Evolutionary conservation across 305 asterid genomes (phyloP), one percentile per base, ranked within the genome.

Genomic region (Fraxinus floribunda): DNA sequence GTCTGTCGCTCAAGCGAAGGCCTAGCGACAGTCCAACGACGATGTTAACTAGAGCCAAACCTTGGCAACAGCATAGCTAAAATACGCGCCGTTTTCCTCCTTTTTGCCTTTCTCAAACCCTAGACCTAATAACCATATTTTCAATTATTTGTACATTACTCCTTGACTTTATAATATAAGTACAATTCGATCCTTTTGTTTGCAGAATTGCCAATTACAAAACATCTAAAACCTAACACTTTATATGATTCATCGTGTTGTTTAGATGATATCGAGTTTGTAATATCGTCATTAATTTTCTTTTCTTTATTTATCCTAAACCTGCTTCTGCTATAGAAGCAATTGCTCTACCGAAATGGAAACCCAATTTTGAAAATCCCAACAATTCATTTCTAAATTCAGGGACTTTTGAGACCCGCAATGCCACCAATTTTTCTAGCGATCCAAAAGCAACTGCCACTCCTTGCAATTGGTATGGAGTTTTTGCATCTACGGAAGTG

Each of bases 391-490:
- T 60, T 20, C 1, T 1, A 32, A 22, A 39, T 60, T 76, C 84
- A 29, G 57, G 84, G 80, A 62, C 44, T 11, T 44, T 44, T 44
- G 55, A 44, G 16, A 15, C 55, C 55, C 16, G 11, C 5, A 11
- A 44, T 44, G 15, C 55, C 55, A 11, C n/a, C n/a, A 44, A 39
- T 44, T 44, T 44, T 44, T 44, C 55, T 10, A 11, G n/a, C 7
- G 3, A 18, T 9, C 34, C 29, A 9, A 46, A 44, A 15, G 15
- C 57, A 8, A 62, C 39, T 82, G 13, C 32, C 36, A 41, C 22
- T 49, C 79, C 80, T n/a, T 86, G 86, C 79, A 30, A 34, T 11
- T 71, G 86, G 84, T 60, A 30, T n/a, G 83, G 86, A 2, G 64
- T 86, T 44, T 39, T 6, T 83, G 84, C 24, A 41, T 44, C 6